phyloP scores from a whole-genome alignment of 176 grass and related monocot species.

The Triticum timopheevii region DNA sequence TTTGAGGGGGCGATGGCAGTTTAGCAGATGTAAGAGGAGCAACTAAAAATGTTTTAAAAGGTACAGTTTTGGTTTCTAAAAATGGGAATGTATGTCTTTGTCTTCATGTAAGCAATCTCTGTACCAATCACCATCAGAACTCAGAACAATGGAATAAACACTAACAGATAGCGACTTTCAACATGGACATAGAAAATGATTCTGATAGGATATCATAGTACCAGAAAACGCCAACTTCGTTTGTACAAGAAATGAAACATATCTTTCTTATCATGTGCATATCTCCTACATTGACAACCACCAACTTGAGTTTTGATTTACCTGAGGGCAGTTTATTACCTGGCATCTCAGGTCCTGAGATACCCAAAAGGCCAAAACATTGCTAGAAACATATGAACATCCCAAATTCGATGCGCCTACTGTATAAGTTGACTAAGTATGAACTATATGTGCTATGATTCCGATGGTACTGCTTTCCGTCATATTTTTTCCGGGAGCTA shows the following conservation, averaged over 20 bases:
- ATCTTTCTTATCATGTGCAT: background rate
- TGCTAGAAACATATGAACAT: too few relatives aligned
- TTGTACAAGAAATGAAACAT: background rate
- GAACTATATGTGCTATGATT: too few relatives aligned
- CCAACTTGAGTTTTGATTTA: conserved; percentile 29
- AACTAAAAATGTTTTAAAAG: background rate
- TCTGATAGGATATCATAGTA: background rate
- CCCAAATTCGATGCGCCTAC: too few relatives aligned
- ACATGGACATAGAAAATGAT: background rate
- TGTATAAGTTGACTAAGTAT: too few relatives aligned
- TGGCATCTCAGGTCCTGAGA: conserved; percentile 14
- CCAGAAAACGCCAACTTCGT: background rate
- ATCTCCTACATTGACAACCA: background rate
- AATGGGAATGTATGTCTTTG: background rate
- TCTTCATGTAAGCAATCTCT: conserved; percentile 1
- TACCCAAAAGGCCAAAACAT: too few relatives aligned
- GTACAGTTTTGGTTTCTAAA: background rate
- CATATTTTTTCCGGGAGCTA: too few relatives aligned
- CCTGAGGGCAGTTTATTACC: conserved; percentile 47
- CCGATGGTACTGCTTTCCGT: too few relatives aligned
- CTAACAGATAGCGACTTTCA: background rate
- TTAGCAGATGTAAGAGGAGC: background rate
- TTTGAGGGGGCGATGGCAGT: background rate
- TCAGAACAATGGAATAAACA: conserved; percentile 9
- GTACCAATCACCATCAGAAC: background rate